These are phyloP conservation scores for Beauveria australis DNA, from an alignment of 2,329 filamentous ascomycete species.

Conservation along the genomic window DNA sequence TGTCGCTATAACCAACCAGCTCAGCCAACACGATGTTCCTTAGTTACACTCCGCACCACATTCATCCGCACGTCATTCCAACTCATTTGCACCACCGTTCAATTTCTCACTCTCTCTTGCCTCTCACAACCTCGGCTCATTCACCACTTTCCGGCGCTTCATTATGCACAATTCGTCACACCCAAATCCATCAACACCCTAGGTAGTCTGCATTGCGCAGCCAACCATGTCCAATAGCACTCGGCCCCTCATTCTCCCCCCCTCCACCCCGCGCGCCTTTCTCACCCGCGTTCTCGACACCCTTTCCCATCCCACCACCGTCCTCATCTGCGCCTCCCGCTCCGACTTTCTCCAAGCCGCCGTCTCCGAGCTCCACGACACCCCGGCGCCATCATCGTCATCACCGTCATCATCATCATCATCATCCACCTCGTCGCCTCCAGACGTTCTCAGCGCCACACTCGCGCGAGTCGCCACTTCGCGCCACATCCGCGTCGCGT, in stretches of 20 bases:
- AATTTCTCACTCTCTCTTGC: not conserved
- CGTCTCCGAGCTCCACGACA: constrained; percentile 34
- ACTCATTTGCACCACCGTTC: not conserved
- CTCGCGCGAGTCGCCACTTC: constrained; percentile 63
- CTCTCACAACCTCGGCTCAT: too few relatives aligned
- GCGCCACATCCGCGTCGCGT: constrained; percentile 60
- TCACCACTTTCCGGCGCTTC: too few relatives aligned
- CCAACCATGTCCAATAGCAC: not conserved
- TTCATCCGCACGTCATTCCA: not conserved
- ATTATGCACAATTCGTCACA: too few relatives aligned
- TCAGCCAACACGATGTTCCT: not conserved
- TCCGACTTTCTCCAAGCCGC: constrained; percentile 57
- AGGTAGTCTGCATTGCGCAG: not conserved
- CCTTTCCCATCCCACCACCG: constrained; percentile 49
- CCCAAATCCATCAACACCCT: not conserved
- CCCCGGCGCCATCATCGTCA: not conserved
- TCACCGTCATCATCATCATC: not conserved
- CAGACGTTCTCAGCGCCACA: constrained; percentile 49
- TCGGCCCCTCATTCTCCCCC: constrained; percentile 38
- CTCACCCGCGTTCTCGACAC: constrained; percentile 54
- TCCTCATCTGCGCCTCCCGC: constrained; percentile 63
- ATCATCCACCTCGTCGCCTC: not conserved
- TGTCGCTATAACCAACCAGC: not conserved
- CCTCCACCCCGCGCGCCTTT: constrained; percentile 51
- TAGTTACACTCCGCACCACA: not conserved